A percentile compares a stretch with the other conserved stretches of the same genome.
Conservation (phyloP, 495 filamentous ascomycete genomes). For the Talaromyces stipitatus region DNA sequence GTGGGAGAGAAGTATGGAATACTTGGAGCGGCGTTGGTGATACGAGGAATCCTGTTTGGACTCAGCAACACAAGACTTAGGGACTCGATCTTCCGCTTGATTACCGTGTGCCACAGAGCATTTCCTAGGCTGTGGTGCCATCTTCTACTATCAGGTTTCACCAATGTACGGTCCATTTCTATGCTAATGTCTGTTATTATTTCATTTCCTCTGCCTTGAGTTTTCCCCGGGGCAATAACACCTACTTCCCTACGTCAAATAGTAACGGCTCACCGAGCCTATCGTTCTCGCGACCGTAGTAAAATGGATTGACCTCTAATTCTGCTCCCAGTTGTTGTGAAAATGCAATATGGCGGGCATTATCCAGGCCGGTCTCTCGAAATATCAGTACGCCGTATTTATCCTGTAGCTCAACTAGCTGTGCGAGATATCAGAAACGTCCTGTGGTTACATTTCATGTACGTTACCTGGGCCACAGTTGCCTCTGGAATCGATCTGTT, state of each 20-base stretch:
- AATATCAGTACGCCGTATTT: conserved; percentile 14
- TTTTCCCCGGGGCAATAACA: background rate
- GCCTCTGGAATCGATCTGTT: conserved; percentile 7
- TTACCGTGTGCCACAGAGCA: conserved; percentile 16
- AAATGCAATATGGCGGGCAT: conserved; percentile 14
- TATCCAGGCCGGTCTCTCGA: conserved; percentile 12
- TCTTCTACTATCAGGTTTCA: conserved; percentile 13
- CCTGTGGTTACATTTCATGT: background rate
- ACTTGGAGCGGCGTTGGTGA: conserved; percentile 17
- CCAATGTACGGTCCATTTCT: conserved; percentile 14
- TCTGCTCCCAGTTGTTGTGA: conserved; percentile 14
- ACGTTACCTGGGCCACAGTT: conserved; percentile 10
- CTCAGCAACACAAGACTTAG: background rate
- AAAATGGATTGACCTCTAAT: conserved; percentile 17
- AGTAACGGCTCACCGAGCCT: conserved; percentile 12
- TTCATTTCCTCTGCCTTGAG: background rate
- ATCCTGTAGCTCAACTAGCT: conserved; percentile 14
- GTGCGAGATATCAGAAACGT: background rate
- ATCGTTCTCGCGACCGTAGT: conserved; percentile 16
- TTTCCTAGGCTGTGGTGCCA: conserved; percentile 18
- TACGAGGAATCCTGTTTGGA: conserved; percentile 13
- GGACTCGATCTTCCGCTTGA: background rate
- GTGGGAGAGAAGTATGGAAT: conserved; percentile 17
- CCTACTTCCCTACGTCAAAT: conserved; percentile 17
- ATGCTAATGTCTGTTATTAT: conserved; percentile 8